phyloP scores from a whole-genome alignment of 345 rosid genomes.

The Fremontodendron californicum region DNA sequence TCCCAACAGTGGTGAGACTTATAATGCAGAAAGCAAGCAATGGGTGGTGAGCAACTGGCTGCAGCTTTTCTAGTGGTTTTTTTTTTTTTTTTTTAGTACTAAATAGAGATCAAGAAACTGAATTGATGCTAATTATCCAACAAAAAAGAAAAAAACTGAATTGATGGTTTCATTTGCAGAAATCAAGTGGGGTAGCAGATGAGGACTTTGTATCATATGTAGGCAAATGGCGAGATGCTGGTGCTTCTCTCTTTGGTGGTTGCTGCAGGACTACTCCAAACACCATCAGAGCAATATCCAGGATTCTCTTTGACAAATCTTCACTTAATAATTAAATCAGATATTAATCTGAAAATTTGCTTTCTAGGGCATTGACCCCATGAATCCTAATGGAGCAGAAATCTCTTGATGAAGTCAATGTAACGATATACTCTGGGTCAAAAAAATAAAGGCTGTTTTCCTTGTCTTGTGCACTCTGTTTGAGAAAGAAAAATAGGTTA shows the following conservation, averaged over 20 bases:
- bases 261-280: constrained; percentile 93
- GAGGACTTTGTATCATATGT: constrained; percentile 78
- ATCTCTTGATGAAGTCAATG: background rate
- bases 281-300: constrained; percentile 61
- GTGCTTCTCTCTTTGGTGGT: constrained; percentile 78
- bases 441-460: background rate
- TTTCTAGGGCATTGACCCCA: no score
- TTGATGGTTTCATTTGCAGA: constrained; percentile 30
- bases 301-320: constrained; percentile 41
- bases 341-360: background rate
- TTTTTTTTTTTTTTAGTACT: background rate
- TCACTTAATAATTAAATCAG: background rate
- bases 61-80: background rate
- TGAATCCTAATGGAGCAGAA: background rate
- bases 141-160: no score
- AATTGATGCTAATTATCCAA: background rate
- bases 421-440: background rate
- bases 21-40: constrained; percentile 51
- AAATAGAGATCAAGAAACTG: constrained; percentile 3
- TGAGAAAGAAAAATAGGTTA: no score
- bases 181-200: constrained; percentile 49
- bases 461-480: no score
- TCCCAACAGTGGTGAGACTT: constrained; percentile 88
- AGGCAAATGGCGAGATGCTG: constrained; percentile 63
- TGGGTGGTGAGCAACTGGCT: constrained; percentile 62